phyloP scores from a whole-genome alignment of 2,329 filamentous ascomycete species.

The Calycina marina region DNA sequence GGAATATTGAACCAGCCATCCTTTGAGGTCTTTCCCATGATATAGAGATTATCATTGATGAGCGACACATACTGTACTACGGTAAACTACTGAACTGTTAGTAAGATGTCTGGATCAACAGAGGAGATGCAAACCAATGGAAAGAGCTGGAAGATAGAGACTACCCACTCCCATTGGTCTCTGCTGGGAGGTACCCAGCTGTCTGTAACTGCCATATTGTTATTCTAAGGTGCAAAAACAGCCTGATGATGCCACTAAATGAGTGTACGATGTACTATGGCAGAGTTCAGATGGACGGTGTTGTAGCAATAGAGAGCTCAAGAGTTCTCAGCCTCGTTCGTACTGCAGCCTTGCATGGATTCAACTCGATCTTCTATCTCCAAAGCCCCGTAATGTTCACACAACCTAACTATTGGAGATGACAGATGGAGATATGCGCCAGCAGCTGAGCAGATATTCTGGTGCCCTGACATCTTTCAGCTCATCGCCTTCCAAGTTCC shows the following conservation, averaged over 20 bases:
- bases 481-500: slow-evolving; percentile 15
- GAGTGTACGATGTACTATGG: no score
- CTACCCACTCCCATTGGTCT: slow-evolving; percentile 40
- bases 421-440: no score
- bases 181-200: slow-evolving; percentile 37
- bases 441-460: slow-evolving; percentile 6
- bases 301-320: no score
- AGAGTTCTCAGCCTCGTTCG: no score
- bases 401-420: no score
- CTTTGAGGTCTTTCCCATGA: slow-evolving; percentile 70
- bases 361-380: no score
- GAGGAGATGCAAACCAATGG: slow-evolving; percentile 27
- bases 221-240: background rate
- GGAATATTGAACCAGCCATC: slow-evolving; percentile 68
- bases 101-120: background rate
- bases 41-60: background rate
- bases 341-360: no score
- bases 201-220: slow-evolving; percentile 18
- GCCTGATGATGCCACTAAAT: background rate
- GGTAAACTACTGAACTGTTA: slow-evolving; percentile 40
- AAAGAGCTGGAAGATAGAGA: slow-evolving; percentile 35
- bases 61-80: slow-evolving; percentile 57
- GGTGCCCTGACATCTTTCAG: slow-evolving; percentile 15
- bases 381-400: no score
- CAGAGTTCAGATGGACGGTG: no score